phyloP scores from a whole-genome alignment of 108 stramenopile genomes.

The Cyclotella sp. region DNA sequence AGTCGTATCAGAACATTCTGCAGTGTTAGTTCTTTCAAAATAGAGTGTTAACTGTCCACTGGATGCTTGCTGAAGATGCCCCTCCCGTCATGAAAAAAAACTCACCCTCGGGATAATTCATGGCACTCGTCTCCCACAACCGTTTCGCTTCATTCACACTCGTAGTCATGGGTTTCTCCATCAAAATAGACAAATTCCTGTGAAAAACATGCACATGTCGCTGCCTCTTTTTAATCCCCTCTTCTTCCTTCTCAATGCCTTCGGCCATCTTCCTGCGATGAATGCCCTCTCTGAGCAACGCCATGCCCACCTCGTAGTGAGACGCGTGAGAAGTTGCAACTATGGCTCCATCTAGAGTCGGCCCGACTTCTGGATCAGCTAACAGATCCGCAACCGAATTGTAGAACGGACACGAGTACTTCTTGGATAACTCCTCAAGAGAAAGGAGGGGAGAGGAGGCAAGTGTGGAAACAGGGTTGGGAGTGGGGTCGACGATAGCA shows the following conservation, averaged over 20 bases:
- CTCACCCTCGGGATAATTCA: conserved; percentile 37
- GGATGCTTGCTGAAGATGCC: not conserved
- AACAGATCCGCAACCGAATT: conserved; percentile 63
- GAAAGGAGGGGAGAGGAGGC: conserved; percentile 60
- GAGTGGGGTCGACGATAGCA: conserved; percentile 64
- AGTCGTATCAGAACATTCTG: not conserved
- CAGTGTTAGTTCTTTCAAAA: not conserved
- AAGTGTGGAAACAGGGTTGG: conserved; percentile 58
- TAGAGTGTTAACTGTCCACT: too few species aligned
- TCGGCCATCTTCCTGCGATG: conserved; percentile 45
- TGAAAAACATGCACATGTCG: conserved; percentile 11
- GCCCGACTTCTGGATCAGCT: conserved; percentile 40
- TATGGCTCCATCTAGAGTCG: conserved; percentile 67
- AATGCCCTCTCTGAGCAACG: conserved; percentile 49
- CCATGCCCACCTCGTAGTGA: conserved; percentile 61
- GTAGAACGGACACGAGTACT: conserved; percentile 58
- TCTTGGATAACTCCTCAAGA: conserved; percentile 54
- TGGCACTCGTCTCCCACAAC: conserved; percentile 49
- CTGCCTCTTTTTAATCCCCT: conserved; percentile 7
- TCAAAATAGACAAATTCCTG: conserved; percentile 63
- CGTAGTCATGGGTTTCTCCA: conserved; percentile 87
- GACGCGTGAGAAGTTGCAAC: conserved; percentile 73
- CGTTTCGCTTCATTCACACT: conserved; percentile 59
- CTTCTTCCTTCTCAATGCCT: conserved; percentile 23
- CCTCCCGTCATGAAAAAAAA: not conserved